These are phyloP conservation scores for Leucogyrophana mollusca DNA, from an alignment of 768 basidiomycete species.

Conservation along the genomic window DNA sequence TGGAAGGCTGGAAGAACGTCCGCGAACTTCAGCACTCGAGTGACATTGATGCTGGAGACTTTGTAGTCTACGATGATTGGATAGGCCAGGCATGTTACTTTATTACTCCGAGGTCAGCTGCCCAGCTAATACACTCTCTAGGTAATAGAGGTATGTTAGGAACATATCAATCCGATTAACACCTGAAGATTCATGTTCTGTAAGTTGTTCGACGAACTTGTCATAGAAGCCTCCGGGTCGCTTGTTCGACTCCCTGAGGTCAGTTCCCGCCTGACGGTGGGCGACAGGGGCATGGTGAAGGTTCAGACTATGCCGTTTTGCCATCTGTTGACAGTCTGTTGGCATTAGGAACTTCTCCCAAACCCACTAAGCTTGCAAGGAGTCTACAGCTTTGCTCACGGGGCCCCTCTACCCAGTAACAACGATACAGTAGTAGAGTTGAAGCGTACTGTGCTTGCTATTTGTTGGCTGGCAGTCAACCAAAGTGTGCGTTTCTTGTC, in stretches of 20 bases:
- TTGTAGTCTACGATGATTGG: conserved; percentile 83
- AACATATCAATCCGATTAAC: not conserved
- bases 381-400: conserved; percentile 45
- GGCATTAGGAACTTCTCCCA: conserved; percentile 63
- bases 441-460: conserved; percentile 73
- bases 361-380: conserved; percentile 45
- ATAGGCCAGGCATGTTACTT: conserved; percentile 72
- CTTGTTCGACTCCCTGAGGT: conserved; percentile 78
- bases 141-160: conserved; percentile 69
- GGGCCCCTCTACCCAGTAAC: conserved; percentile 39
- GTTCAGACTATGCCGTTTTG: conserved; percentile 20
- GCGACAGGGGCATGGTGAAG: conserved; percentile 68
- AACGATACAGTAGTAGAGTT: conserved; percentile 70
- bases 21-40: conserved; percentile 56
- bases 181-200: conserved; percentile 5
- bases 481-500: conserved; percentile 58
- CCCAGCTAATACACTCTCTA: conserved; percentile 26
- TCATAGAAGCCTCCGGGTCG: conserved; percentile 65
- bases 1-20: conserved; percentile 63
- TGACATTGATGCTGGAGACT: conserved; percentile 75
- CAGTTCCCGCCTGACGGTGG: conserved; percentile 70
- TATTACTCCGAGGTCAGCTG: conserved; percentile 7
- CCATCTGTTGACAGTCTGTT: conserved; percentile 4
- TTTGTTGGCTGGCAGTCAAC: conserved; percentile 87
- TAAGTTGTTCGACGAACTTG: conserved; percentile 82